phyloP scores from a whole-genome alignment of 2,329 filamentous ascomycete genomes.

The Colletotrichum chlorophyti region DNA sequence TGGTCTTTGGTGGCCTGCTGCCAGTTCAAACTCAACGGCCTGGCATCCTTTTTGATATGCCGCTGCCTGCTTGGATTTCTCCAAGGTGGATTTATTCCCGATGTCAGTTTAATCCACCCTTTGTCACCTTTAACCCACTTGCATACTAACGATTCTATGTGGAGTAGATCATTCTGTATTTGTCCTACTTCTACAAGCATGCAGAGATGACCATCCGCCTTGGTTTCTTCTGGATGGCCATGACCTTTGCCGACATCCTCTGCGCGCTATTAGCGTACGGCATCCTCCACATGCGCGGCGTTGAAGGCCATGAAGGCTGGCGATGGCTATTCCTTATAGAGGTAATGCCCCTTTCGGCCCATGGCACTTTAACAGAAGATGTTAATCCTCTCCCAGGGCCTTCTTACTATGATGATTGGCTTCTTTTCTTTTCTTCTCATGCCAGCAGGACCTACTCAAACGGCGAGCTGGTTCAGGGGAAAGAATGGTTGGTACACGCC shows the following conservation, averaged over 20 bases:
- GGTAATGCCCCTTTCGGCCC: conserved; percentile 54
- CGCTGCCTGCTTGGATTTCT: conserved; percentile 41
- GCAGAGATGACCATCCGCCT: conserved; percentile 46
- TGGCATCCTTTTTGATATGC: conserved; percentile 38
- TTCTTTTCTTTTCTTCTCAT: conserved; percentile 61
- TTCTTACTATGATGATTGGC: conserved; percentile 54
- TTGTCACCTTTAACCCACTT: too few species aligned
- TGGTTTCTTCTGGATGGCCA: conserved; percentile 49
- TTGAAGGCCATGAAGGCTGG: conserved; percentile 45
- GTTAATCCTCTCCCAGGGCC: conserved; percentile 43
- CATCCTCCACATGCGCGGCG: conserved; percentile 47
- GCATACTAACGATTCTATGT: not conserved
- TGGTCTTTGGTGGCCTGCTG: conserved; percentile 57
- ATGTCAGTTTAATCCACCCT: too few species aligned
- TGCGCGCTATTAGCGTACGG: conserved; percentile 46
- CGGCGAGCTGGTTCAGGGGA: conserved; percentile 49
- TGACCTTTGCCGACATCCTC: conserved; percentile 47
- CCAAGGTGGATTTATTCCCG: conserved; percentile 48
- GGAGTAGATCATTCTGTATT: conserved; percentile 45
- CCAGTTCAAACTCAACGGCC: conserved; percentile 44
- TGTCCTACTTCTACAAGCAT: conserved; percentile 53
- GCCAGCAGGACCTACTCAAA: conserved; percentile 56
- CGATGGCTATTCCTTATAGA: conserved; percentile 62
- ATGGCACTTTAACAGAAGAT: too few species aligned
- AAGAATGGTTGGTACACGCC: conserved; percentile 62